A percentile compares a stretch with the other conserved stretches of the same genome.
These are phyloP conservation scores for Fereydounia khargensis DNA, from an alignment of 1,284 basidiomycete genomes.

Conservation along the genomic window DNA sequence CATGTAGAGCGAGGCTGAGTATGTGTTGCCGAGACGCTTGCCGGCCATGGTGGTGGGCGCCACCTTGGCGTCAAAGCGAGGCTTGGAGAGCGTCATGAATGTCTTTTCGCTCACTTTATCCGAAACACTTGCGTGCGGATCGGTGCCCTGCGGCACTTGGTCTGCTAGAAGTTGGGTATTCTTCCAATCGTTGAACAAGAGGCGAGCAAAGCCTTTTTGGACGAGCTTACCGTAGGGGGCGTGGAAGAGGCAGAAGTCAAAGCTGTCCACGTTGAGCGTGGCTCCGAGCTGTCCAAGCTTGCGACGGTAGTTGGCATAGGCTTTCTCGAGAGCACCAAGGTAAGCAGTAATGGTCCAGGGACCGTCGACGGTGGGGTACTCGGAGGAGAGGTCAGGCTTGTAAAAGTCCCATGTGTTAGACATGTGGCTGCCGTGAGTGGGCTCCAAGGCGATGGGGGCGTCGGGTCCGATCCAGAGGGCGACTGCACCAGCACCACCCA, in stretches of 20 bases:
- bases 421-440: slow-evolving; percentile 95
- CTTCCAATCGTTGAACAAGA: slow-evolving; percentile 89
- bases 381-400: slow-evolving; percentile 60
- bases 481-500: slow-evolving; percentile 92
- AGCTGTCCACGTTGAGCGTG: slow-evolving; percentile 69
- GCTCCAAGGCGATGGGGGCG: slow-evolving; percentile 89
- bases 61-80: slow-evolving; percentile 33
- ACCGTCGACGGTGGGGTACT: slow-evolving; percentile 96
- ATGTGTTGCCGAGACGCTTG: slow-evolving; percentile 80
- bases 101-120: slow-evolving; percentile 91
- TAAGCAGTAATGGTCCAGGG: slow-evolving; percentile 94
- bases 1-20: slow-evolving; percentile 94
- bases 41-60: slow-evolving; percentile 54
- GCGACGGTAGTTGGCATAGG: slow-evolving; percentile 81
- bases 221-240: slow-evolving; percentile 94
- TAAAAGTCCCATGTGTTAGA: slow-evolving; percentile 76
- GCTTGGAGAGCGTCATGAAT: slow-evolving; percentile 47
- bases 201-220: slow-evolving; percentile 91
- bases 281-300: slow-evolving; percentile 66
- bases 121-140: slow-evolving; percentile 66
- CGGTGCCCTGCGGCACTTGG: slow-evolving; percentile 61
- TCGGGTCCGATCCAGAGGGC: slow-evolving; percentile 94
- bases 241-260: slow-evolving; percentile 85
- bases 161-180: slow-evolving; percentile 68
- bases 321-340: slow-evolving; percentile 85